Evolutionary conservation across 495 filamentous ascomycete genomes (phyloP).

Genomic region (Talaromyces stipitatus): DNA sequence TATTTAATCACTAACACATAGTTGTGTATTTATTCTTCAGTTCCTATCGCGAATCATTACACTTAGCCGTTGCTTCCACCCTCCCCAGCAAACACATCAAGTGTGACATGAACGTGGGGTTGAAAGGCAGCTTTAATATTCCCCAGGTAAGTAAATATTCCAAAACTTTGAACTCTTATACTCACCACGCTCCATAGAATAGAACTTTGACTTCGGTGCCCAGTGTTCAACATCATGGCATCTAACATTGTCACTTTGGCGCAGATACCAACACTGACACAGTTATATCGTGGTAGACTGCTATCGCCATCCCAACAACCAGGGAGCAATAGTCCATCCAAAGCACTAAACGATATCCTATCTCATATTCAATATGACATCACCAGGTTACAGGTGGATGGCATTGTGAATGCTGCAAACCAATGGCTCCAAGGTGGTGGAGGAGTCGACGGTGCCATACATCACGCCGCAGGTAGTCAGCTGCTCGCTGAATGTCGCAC

Average conservation of each 20-base stretch:
- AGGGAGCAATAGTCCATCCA: slow-evolving; percentile 28
- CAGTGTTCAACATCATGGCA: slow-evolving; percentile 7
- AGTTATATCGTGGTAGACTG: slow-evolving; percentile 46
- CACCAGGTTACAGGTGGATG: slow-evolving; percentile 68
- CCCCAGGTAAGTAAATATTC: neutral
- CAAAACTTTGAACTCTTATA: neutral
- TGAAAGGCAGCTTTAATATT: too few relatives aligned
- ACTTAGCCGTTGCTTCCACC: too few relatives aligned
- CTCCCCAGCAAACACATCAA: too few relatives aligned
- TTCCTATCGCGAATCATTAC: too few relatives aligned
- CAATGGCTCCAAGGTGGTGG: slow-evolving; percentile 70
- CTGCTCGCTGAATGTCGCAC: slow-evolving; percentile 63
- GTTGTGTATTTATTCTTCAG: too few relatives aligned
- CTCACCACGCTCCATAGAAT: neutral
- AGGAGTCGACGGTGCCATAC: slow-evolving; percentile 85
- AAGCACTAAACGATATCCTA: slow-evolving; percentile 63
- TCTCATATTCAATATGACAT: slow-evolving; percentile 71
- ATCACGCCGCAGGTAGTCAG: slow-evolving; percentile 64
- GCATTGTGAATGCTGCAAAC: slow-evolving; percentile 94
- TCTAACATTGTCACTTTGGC: slow-evolving; percentile 20
- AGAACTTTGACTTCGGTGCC: neutral
- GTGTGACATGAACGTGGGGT: too few relatives aligned
- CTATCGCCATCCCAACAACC: slow-evolving; percentile 21
- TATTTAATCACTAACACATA: too few relatives aligned
- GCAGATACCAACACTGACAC: slow-evolving; percentile 58